These are phyloP conservation scores for Carex parvula DNA, from an alignment of 176 grass and related monocot species.

Conservation along the genomic window DNA sequence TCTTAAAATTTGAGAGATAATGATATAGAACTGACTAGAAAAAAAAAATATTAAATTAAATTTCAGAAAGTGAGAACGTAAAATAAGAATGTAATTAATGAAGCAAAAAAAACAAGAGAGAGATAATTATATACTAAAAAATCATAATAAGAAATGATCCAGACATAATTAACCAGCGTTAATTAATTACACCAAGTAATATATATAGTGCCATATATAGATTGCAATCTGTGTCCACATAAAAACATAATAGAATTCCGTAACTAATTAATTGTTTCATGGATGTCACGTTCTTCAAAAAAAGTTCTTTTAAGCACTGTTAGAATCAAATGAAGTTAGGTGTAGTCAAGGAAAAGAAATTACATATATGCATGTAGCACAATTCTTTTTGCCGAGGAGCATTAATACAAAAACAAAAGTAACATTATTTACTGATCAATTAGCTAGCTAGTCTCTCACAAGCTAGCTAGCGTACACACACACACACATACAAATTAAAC, in stretches of 20 bases:
- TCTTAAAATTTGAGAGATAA: neutral
- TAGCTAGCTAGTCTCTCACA: neutral
- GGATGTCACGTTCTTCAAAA: neutral
- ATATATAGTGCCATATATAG: neutral
- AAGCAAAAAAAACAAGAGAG: too few species aligned
- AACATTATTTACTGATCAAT: neutral
- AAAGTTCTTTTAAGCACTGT: neutral
- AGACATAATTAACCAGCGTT: too few species aligned
- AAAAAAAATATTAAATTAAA: neutral
- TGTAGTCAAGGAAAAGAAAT: neutral
- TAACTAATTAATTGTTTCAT: neutral
- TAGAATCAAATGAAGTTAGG: neutral
- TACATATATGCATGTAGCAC: neutral
- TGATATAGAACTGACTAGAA: neutral
- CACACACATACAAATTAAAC: neutral
- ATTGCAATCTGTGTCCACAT: neutral
- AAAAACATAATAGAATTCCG: neutral
- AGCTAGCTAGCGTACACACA: neutral
- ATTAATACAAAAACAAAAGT: slow-evolving; percentile 4
- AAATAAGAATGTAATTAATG: neutral
- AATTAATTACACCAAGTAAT: neutral
- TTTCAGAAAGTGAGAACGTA: neutral
- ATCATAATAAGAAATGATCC: too few species aligned
- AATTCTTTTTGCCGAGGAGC: neutral
- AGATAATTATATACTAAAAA: too few species aligned